Percentiles rank a stretch among this genome's conserved stretches.
Evolutionary conservation across 2,329 filamentous ascomycete genomes (phyloP).

Genomic region (Immersiporthe knoxdaviesiana): DNA sequence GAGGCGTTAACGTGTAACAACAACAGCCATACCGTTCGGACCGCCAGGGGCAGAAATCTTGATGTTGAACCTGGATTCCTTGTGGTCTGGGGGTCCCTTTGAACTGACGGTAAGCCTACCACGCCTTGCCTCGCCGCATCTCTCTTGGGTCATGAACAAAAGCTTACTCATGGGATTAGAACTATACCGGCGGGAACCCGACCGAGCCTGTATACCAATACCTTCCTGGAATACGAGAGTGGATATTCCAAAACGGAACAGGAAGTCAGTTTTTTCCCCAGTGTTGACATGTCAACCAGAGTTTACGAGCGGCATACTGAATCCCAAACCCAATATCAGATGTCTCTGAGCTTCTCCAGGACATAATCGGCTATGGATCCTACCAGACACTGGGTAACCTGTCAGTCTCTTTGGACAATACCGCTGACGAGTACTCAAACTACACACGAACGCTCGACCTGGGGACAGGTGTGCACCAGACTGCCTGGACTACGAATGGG

Average conservation of each 20-base stretch:
- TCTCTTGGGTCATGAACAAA: constrained; percentile 21
- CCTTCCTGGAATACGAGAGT: constrained; percentile 47
- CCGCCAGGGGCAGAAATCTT: constrained; percentile 46
- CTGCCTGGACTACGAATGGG: constrained; percentile 40
- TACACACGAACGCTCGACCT: constrained; percentile 51
- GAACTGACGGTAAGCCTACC: constrained; percentile 33
- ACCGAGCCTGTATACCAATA: constrained; percentile 38
- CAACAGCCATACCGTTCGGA: constrained; percentile 49
- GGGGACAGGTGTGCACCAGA: constrained; percentile 44
- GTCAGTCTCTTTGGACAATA: constrained; percentile 41
- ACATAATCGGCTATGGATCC: constrained; percentile 46
- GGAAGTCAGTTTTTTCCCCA: constrained; percentile 44
- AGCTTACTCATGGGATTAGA: constrained; percentile 29
- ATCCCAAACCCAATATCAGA: constrained; percentile 32
- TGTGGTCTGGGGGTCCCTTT: constrained; percentile 57
- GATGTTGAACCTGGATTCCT: constrained; percentile 50
- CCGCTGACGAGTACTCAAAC: constrained; percentile 35
- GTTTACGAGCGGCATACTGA: not conserved
- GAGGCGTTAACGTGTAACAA: constrained; percentile 35
- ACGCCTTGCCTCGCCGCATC: not conserved
- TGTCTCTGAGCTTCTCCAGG: constrained; percentile 44
- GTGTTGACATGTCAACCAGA: too few relatives aligned
- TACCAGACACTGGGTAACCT: constrained; percentile 53
- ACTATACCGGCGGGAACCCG: constrained; percentile 54
- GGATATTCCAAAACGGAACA: constrained; percentile 53